phyloP scores from a whole-genome alignment of 257 asterid genomes.

The Solanum chiquidenum region DNA sequence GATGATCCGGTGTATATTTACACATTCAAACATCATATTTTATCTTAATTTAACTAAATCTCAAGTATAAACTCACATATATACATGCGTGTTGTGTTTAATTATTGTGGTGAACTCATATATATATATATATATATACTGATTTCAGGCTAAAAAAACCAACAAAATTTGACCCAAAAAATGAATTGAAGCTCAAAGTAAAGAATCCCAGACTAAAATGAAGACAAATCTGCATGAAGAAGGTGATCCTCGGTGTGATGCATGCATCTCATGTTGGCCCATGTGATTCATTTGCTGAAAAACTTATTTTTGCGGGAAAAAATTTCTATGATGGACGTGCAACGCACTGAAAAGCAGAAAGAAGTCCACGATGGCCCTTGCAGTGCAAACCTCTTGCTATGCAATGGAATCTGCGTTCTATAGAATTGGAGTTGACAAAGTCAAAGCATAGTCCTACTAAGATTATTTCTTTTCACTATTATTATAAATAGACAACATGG shows the following conservation, averaged over 20 bases:
- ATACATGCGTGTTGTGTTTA: not conserved
- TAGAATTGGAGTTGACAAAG: not conserved
- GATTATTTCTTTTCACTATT: not conserved
- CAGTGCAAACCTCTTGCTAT: not conserved
- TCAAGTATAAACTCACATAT: not conserved
- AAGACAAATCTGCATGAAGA: too few relatives aligned
- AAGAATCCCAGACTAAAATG: not conserved
- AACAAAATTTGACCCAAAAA: not conserved
- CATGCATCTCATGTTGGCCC: not conserved
- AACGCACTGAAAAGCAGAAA: not conserved
- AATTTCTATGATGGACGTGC: not conserved
- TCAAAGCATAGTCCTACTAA: not conserved
- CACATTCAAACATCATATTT: not conserved
- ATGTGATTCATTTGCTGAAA: not conserved
- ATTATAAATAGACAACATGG: not conserved
- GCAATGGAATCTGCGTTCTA: not conserved
- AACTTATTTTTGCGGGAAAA: not conserved
- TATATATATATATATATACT: too few relatives aligned
- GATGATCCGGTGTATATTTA: too few relatives aligned
- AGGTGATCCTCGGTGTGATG: not conserved
- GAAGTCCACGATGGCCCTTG: not conserved
- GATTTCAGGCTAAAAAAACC: too few relatives aligned
- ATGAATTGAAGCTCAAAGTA: not conserved
- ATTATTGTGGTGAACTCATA: too few relatives aligned
- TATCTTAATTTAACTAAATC: not conserved